Percentiles rank a stretch among this genome's conserved stretches.
Conservation (phyloP, 2,329 filamentous ascomycete genomes). For the Dactylonectria estremocensis region DNA sequence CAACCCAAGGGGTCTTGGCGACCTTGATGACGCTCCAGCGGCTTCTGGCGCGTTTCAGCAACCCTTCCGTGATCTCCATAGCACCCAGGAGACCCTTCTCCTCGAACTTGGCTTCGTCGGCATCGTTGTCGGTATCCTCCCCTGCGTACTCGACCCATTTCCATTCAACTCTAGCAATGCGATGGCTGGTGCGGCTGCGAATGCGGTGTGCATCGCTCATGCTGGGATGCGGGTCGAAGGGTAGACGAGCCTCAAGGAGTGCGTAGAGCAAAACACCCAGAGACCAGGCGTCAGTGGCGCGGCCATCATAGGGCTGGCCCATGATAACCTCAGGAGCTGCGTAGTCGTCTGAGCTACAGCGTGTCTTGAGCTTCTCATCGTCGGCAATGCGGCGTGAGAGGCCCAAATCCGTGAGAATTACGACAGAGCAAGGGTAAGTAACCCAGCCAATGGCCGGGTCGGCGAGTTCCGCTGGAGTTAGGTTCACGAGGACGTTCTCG, state of each 20-base stretch:
- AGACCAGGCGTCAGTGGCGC: slow-evolving; percentile 94
- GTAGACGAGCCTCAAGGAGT: slow-evolving; percentile 89
- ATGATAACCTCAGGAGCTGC: slow-evolving; percentile 97
- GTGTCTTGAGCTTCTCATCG: slow-evolving; percentile 90
- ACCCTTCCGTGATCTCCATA: slow-evolving; percentile 84
- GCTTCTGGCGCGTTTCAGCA: slow-evolving; percentile 86
- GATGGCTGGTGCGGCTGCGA: slow-evolving; percentile 87
- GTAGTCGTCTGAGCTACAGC: slow-evolving; percentile 97
- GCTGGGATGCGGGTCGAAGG: slow-evolving; percentile 91
- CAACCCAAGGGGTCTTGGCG: slow-evolving; percentile 82
- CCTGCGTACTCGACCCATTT: slow-evolving; percentile 90
- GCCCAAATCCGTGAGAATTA: slow-evolving; percentile 92
- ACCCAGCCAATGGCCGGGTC: slow-evolving; percentile 76
- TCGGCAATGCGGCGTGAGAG: slow-evolving; percentile 88
- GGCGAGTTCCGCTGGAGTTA: slow-evolving; percentile 78
- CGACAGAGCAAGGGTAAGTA: slow-evolving; percentile 84
- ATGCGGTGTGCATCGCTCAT: slow-evolving; percentile 83
- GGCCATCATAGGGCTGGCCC: slow-evolving; percentile 94
- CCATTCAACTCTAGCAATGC: slow-evolving; percentile 97
- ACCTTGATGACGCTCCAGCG: slow-evolving; percentile 84
- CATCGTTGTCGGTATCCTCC: slow-evolving; percentile 89
- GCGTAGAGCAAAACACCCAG: slow-evolving; percentile 94
- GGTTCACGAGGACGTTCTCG: slow-evolving; percentile 93
- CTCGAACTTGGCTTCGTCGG: slow-evolving; percentile 71
- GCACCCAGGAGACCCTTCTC: slow-evolving; percentile 80